phyloP scores from a whole-genome alignment of 139 green algal species.

The Astrephomene gubernaculifera region DNA sequence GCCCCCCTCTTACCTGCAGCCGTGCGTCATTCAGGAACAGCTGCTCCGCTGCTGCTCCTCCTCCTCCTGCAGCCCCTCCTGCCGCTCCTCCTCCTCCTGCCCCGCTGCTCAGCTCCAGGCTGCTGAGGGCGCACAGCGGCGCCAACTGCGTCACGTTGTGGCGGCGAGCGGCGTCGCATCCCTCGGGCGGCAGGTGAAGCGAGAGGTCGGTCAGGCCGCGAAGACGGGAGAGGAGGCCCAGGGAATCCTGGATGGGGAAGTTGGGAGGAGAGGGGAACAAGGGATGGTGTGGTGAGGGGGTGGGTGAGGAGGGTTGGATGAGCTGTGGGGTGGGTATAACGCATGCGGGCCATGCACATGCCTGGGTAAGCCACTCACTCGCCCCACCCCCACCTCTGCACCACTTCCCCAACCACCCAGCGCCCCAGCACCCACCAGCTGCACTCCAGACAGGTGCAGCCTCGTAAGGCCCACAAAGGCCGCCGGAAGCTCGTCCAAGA shows the following conservation, averaged over 20 bases:
- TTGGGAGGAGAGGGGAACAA: not conserved
- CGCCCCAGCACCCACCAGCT: not conserved
- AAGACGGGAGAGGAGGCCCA: not conserved
- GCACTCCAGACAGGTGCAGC: not conserved
- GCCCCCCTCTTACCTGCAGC: not conserved
- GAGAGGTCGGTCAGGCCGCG: not conserved
- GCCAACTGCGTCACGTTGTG: slow-evolving; percentile 12
- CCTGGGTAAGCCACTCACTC: no score
- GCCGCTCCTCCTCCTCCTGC: not conserved
- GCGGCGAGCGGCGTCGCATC: not conserved
- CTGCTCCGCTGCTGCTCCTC: not conserved
- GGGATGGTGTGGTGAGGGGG: not conserved
- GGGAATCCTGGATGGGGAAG: not conserved
- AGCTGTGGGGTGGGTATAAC: not conserved
- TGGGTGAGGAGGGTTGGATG: not conserved
- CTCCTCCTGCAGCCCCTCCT: not conserved
- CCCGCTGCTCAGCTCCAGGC: not conserved
- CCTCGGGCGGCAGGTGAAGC: not conserved
- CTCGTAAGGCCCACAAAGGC: not conserved
- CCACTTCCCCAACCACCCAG: not conserved
- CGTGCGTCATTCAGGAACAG: slow-evolving; percentile 4
- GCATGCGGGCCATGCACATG: no score
- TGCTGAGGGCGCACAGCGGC: not conserved
- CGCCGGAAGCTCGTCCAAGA: not conserved
- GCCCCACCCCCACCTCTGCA: no score